Base-by-base conservation (phyloP, 1,139 yeast genomes). In the Maudiozyma humilis region DNA sequence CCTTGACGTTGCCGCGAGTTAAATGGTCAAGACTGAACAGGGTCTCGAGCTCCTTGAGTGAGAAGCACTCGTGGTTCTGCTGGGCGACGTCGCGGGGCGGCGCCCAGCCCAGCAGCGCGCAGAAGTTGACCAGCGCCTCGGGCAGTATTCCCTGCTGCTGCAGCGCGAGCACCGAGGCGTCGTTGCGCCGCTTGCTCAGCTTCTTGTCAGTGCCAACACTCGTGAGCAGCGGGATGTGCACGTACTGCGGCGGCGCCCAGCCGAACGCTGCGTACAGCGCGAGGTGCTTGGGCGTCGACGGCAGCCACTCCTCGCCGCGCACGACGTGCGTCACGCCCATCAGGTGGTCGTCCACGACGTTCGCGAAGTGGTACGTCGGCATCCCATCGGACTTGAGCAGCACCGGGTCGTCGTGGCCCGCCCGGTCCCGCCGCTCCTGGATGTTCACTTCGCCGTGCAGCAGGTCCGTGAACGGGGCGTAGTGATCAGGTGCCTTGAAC, bases 251-350 rank as follows among this genome's bases (percentile, higher is more conserved):
- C 0, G 85, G 78, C 0, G 59, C 53, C 97, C 96, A 89, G 0
- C 88, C 91, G 60, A 91, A 82, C 0, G 96, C 95, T 17, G 73
- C 56, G 59, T 91, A 93, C 46, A 91, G 64, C 0, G 96, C 93
- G 39, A 87, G 72, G 59, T 91, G 99, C 53, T 89, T 91, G 2
- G 97, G 96, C 0, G 98, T 91, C 0, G 97, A 85, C 1, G 95
- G 82, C 8, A 91, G 68, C 99, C 99, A 93, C 63, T 91, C 97
- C 59, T 91, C 98, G 32, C 99, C 99, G 51, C 99, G 72, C 10
- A 91, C 79, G 8, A 91, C 98, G 63, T 93, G 97, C 0, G 96
- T 85, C 36, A 91, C 84, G 40, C 76, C 65, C 98, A 91, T 93
- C 41, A 84, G 65, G 62, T 89, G 95, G 61, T 91, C 99, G 59